Percentiles rank a stretch among this genome's conserved stretches.
Conservation (phyloP, 2,329 filamentous ascomycete genomes). For the Dothistroma septosporum region DNA sequence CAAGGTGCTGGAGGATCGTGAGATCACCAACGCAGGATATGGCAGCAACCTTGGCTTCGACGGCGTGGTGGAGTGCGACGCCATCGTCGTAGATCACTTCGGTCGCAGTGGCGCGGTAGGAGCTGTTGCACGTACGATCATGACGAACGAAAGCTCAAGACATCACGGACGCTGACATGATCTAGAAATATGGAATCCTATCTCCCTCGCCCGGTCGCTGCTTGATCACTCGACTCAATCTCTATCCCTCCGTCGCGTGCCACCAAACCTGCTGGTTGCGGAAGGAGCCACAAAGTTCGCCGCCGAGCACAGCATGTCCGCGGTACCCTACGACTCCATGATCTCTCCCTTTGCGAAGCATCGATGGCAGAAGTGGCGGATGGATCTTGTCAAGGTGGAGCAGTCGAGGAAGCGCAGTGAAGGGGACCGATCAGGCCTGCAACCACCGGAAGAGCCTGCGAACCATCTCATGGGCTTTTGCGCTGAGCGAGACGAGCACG, state of each 20-base stretch:
- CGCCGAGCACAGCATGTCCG: constrained; percentile 66
- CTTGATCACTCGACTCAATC: constrained; percentile 72
- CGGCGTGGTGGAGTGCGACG: constrained; percentile 89
- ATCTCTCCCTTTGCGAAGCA: constrained; percentile 76
- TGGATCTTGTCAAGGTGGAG: constrained; percentile 64
- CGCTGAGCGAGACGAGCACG: constrained; percentile 13
- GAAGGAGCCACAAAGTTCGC: constrained; percentile 85
- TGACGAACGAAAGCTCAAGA: not conserved
- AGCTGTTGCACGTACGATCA: constrained; percentile 73
- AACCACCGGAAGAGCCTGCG: constrained; percentile 18
- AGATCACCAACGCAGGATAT: constrained; percentile 94
- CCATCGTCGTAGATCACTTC: constrained; percentile 83
- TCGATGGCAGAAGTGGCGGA: constrained; percentile 72
- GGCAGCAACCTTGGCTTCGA: constrained; percentile 92
- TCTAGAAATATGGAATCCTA: constrained; percentile 85
- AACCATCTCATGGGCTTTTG: constrained; percentile 11
- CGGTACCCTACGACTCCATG: constrained; percentile 70
- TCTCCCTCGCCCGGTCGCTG: constrained; percentile 77
- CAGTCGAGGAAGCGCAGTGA: constrained; percentile 39
- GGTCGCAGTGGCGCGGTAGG: constrained; percentile 92
- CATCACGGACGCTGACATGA: constrained; percentile 16
- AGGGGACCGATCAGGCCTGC: constrained; percentile 18
- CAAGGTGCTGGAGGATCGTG: constrained; percentile 81
- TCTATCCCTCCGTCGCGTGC: constrained; percentile 80
- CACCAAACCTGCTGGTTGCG: constrained; percentile 86